These are phyloP conservation scores for Aspergillus ostianus DNA, from an alignment of 495 filamentous ascomycete species.

Conservation along the genomic window DNA sequence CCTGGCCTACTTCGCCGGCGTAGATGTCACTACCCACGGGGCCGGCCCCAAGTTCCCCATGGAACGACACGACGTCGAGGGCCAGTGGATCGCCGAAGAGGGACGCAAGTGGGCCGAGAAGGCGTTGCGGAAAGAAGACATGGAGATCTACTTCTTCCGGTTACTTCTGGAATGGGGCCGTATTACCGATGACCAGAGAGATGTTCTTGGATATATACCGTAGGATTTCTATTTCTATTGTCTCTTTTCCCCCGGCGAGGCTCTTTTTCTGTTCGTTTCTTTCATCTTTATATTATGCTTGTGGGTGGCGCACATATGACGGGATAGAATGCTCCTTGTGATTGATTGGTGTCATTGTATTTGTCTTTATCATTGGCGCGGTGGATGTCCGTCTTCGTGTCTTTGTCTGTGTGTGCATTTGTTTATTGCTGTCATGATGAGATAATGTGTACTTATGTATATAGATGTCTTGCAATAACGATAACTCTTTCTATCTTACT, in stretches of 20 bases:
- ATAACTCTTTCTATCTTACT: background rate
- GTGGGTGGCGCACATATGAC: background rate
- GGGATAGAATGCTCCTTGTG: background rate
- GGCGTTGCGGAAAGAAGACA: conserved; percentile 73
- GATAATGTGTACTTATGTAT: background rate
- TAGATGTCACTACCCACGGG: conserved; percentile 25
- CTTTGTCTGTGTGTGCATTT: background rate
- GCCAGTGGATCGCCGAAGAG: conserved; percentile 63
- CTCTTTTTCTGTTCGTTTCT: background rate
- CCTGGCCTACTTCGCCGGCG: conserved; percentile 60
- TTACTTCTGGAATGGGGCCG: conserved; percentile 74
- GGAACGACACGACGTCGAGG: conserved; percentile 45
- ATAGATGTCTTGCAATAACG: background rate
- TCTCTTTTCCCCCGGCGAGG: too few relatives aligned
- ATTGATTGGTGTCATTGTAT: background rate
- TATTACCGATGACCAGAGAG: conserved; percentile 60
- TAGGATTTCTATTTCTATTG: conserved; percentile 8
- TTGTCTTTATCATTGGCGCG: background rate
- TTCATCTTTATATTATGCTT: background rate
- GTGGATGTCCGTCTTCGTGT: background rate
- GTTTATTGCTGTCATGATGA: background rate
- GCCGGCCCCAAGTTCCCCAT: conserved; percentile 20
- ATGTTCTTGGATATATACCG: conserved; percentile 52
- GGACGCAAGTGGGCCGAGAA: conserved; percentile 63
- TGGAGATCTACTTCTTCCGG: conserved; percentile 80